Evolutionary conservation across 495 filamentous ascomycete species (phyloP).

Genomic region (Hyaloscypha bicolor): DNA sequence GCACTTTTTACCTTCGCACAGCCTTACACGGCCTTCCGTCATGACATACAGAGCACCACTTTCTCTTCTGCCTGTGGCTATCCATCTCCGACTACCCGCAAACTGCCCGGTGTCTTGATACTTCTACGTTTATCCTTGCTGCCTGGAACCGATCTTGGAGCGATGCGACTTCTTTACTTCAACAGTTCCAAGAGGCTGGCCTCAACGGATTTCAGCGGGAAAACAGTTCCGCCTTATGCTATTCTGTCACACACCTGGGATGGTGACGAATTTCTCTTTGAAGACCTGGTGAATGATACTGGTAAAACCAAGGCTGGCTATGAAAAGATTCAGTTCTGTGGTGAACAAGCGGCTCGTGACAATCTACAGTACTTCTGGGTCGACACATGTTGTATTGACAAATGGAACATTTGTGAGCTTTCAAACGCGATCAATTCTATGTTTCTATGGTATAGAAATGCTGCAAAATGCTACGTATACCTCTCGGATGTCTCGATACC

Average conservation of each 20-base stretch:
- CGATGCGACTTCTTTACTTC: constrained; percentile 22
- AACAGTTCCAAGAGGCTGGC: constrained; percentile 12
- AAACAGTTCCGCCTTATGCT: constrained; percentile 31
- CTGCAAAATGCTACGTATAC: constrained; percentile 9
- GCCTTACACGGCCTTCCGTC: constrained; percentile 8
- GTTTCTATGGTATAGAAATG: constrained; percentile 33
- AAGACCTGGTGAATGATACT: constrained; percentile 27
- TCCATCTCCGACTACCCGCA: constrained; percentile 6
- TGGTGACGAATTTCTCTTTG: constrained; percentile 30
- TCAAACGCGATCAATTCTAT: constrained; percentile 27
- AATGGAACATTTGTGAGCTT: constrained; percentile 36
- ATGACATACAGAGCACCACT: constrained; percentile 13
- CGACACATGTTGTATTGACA: constrained; percentile 28
- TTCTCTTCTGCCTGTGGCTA: constrained; percentile 10
- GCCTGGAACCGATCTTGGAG: constrained; percentile 12
- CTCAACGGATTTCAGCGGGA: constrained; percentile 20
- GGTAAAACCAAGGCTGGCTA: constrained; percentile 32
- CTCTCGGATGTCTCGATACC: constrained; percentile 19
- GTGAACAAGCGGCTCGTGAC: constrained; percentile 34
- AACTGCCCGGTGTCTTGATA: constrained; percentile 16
- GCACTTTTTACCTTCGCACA: constrained; percentile 3
- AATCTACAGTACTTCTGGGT: constrained; percentile 7
- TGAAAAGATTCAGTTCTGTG: constrained; percentile 36
- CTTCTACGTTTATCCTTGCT: constrained; percentile 7
- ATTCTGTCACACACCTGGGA: constrained; percentile 39